Evolutionary conservation across 2,329 filamentous ascomycete genomes (phyloP).

Genomic region (Xylogone sp.): DNA sequence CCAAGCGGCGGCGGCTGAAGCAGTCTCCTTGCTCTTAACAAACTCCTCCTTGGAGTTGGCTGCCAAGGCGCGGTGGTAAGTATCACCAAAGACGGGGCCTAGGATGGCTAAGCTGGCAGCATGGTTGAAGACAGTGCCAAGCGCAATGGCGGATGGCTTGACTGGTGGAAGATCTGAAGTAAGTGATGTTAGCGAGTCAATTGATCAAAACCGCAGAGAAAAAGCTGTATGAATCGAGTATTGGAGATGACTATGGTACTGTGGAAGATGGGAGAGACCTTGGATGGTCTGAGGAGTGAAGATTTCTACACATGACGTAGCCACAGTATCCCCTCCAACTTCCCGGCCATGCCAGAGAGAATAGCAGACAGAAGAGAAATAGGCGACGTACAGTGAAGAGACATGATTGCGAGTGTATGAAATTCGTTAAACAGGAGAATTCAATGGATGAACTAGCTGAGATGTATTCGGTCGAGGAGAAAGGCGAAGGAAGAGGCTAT

Average conservation of each 20-base stretch:
- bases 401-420: conserved; percentile 23
- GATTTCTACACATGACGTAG: not conserved
- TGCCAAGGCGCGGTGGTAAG: conserved; percentile 86
- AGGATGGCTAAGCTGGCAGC: conserved; percentile 84
- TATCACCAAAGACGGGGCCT: conserved; percentile 86
- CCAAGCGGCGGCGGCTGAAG: conserved; percentile 82
- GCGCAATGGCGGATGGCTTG: conserved; percentile 95
- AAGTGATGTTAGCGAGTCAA: conserved; percentile 4
- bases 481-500: not conserved
- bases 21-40: conserved; percentile 86
- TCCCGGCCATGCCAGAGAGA: too few species aligned
- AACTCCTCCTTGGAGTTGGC: conserved; percentile 97
- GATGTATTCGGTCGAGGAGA: not conserved
- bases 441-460: not conserved
- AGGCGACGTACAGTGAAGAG: conserved; percentile 27
- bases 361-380: too few species aligned
- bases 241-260: too few species aligned
- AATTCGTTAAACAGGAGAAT: conserved; percentile 2
- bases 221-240: too few species aligned
- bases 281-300: not conserved
- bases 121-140: conserved; percentile 96
- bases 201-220: too few species aligned
- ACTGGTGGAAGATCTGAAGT: conserved; percentile 65
- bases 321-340: too few species aligned
- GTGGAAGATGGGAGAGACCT: too few species aligned